These are phyloP conservation scores for Ligustrum vulgare DNA, from an alignment of 257 asterid species.

Conservation along the genomic window DNA sequence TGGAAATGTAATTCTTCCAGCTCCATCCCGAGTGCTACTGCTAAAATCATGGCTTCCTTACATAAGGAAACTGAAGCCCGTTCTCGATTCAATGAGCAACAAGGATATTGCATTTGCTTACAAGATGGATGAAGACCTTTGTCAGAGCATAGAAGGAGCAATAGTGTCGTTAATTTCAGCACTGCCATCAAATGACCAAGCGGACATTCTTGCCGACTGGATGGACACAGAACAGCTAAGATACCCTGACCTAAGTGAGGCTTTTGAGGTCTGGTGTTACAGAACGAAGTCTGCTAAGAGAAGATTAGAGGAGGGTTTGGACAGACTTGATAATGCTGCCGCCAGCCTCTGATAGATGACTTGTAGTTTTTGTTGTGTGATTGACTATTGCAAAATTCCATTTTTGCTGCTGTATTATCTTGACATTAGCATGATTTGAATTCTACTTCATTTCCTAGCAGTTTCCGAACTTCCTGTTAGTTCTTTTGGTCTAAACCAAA, in stretches of 20 bases:
- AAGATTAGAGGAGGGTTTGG: conserved; percentile 55
- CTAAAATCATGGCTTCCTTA: conserved; percentile 71
- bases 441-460: not conserved
- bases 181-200: conserved; percentile 75
- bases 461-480: not conserved
- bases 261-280: conserved; percentile 85
- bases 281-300: conserved; percentile 75
- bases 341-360: conserved; percentile 35
- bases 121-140: conserved; percentile 70
- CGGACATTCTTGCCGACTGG: conserved; percentile 73
- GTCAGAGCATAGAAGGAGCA: conserved; percentile 76
- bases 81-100: conserved; percentile 40
- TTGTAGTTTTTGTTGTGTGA: not conserved
- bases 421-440: not conserved
- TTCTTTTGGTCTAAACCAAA: not conserved
- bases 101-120: conserved; percentile 41
- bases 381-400: not conserved
- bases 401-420: not conserved
- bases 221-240: conserved; percentile 47
- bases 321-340: conserved; percentile 31
- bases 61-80: conserved; percentile 59
- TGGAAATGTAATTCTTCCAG: conserved; percentile 68
- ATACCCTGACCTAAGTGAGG: conserved; percentile 84
- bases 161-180: conserved; percentile 65
- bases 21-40: conserved; percentile 52